Percentiles rank a stretch among this genome's conserved stretches.
phyloP scores from a whole-genome alignment of 805 yeast genomes.

The Millerago galiae region DNA sequence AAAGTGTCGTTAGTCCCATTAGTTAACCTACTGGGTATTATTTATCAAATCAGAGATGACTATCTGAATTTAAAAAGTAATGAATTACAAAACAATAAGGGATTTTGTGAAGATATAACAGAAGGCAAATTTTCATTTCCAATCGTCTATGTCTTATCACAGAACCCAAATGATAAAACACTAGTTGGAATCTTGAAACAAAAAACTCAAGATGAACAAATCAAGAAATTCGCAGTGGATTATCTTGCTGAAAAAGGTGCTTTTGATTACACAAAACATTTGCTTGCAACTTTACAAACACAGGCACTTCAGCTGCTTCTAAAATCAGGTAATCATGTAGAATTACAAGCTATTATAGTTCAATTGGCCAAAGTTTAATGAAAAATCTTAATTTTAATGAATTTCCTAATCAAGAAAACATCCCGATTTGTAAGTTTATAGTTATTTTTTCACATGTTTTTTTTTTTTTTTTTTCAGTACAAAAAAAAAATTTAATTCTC shows the following conservation, averaged over 20 bases:
- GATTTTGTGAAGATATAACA: slow-evolving; percentile 77
- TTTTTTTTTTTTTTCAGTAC: background rate
- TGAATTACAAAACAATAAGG: slow-evolving; percentile 54
- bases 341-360: background rate
- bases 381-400: too few species aligned
- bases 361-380: background rate
- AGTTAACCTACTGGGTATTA: slow-evolving; percentile 71
- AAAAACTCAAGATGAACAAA: slow-evolving; percentile 41
- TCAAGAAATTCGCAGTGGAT: slow-evolving; percentile 45
- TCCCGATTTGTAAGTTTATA: background rate
- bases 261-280: slow-evolving; percentile 14
- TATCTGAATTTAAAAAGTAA: slow-evolving; percentile 59
- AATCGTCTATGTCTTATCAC: slow-evolving; percentile 56
- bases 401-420: background rate
- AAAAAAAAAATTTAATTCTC: background rate
- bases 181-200: slow-evolving; percentile 45
- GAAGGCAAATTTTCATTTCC: slow-evolving; percentile 92
- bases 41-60: slow-evolving; percentile 86
- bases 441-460: background rate
- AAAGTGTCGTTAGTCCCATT: slow-evolving; percentile 40
- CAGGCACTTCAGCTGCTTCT: slow-evolving; percentile 3
- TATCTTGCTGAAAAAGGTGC: slow-evolving; percentile 32
- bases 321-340: background rate
- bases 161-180: slow-evolving; percentile 31
- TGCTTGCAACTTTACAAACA: slow-evolving; percentile 8